These are phyloP conservation scores for Dictyostelium firmibasis DNA, from an alignment of 78 protist genomes.

Conservation along the genomic window DNA sequence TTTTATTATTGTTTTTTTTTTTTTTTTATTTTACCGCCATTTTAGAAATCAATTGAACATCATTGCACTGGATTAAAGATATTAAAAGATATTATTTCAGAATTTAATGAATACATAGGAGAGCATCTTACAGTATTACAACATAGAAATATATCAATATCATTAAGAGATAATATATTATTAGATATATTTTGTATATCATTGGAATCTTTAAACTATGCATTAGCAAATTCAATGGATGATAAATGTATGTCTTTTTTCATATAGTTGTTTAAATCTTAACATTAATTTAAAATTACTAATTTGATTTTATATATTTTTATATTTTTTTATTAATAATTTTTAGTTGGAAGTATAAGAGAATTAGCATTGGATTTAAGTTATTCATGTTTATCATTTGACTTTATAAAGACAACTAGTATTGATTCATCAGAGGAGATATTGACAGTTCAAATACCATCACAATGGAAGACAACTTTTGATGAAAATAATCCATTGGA, in stretches of 20 bases:
- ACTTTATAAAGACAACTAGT: slow-evolving; percentile 39
- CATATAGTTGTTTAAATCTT: too few relatives aligned
- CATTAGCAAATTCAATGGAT: background rate
- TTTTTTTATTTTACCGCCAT: too few relatives aligned
- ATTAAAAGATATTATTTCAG: slow-evolving; percentile 50
- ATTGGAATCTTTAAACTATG: slow-evolving; percentile 45
- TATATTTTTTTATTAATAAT: background rate
- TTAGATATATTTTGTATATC: slow-evolving; percentile 42
- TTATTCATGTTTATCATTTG: slow-evolving; percentile 50
- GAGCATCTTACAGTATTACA: slow-evolving; percentile 51
- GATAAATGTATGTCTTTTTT: slow-evolving; percentile 34
- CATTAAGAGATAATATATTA: slow-evolving; percentile 32
- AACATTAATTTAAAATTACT: too few relatives aligned
- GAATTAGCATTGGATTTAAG: slow-evolving; percentile 53
- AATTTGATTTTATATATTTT: background rate
- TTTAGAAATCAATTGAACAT: slow-evolving; percentile 48
- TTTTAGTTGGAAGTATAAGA: slow-evolving; percentile 40
- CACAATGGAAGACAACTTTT: slow-evolving; percentile 25
- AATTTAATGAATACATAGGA: slow-evolving; percentile 54
- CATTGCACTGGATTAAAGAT: slow-evolving; percentile 23
- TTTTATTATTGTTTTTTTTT: background rate
- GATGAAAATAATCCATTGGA: slow-evolving; percentile 32
- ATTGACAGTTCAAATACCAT: slow-evolving; percentile 40
- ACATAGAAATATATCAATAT: slow-evolving; percentile 59
- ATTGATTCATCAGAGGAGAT: slow-evolving; percentile 54